These are phyloP conservation scores for Remersonia thermophila DNA, from an alignment of 2,329 filamentous ascomycete genomes.

Conservation along the genomic window DNA sequence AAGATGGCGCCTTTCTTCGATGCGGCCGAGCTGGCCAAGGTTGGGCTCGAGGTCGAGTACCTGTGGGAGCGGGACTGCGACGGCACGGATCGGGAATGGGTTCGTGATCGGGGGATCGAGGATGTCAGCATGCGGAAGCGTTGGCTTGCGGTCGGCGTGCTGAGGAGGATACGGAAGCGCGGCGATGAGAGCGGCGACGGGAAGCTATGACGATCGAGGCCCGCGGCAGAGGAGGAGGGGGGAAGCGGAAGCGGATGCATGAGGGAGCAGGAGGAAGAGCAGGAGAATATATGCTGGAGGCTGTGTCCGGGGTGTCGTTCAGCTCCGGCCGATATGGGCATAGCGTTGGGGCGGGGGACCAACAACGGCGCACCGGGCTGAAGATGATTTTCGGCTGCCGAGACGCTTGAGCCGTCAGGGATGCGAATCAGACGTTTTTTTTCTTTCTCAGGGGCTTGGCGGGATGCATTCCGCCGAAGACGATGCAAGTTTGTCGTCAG, in stretches of 20 bases:
- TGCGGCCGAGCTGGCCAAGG: slow-evolving; percentile 29
- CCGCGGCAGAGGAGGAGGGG: not conserved
- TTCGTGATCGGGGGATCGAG: slow-evolving; percentile 46
- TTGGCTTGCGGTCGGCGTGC: slow-evolving; percentile 52
- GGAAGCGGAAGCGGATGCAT: not conserved
- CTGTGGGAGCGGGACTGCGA: slow-evolving; percentile 60
- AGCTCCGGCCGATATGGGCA: slow-evolving; percentile 1
- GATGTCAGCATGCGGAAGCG: slow-evolving; percentile 51
- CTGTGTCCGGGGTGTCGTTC: slow-evolving; percentile 3
- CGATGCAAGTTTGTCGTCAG: no score
- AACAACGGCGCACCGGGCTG: slow-evolving; percentile 2
- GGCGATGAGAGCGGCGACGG: not conserved
- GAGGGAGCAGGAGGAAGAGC: not conserved
- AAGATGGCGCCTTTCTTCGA: slow-evolving; percentile 57
- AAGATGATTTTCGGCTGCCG: not conserved
- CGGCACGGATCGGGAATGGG: slow-evolving; percentile 50
- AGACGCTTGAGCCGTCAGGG: not conserved
- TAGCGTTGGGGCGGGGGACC: slow-evolving; percentile 3
- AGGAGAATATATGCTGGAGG: slow-evolving; percentile 2
- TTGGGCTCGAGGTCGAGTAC: slow-evolving; percentile 46
- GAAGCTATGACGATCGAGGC: not conserved
- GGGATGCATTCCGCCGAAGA: no score
- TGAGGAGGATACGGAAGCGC: slow-evolving; percentile 26
- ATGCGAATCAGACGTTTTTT: not conserved
- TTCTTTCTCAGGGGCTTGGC: no score